Base-by-base conservation (phyloP, 768 basidiomycete genomes). In the Hypholoma sublateritium region DNA sequence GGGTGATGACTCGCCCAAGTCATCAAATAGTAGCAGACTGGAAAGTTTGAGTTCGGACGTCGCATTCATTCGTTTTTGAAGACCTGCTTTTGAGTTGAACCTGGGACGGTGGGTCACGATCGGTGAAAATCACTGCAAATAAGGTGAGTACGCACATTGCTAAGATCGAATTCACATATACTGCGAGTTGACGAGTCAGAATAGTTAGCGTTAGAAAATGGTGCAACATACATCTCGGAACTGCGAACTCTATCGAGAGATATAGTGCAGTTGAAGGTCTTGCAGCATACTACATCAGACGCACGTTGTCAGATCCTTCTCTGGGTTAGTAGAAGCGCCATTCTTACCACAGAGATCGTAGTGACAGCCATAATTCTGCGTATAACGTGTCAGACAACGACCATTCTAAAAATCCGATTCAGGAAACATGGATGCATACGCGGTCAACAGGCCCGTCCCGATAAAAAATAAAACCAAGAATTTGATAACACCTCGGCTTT, bases 161-260 rank as follows among this genome's bases (percentile, higher is more conserved):
- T 6, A 62, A 50, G 9, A 62, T 59, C 8, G 61, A 62, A 16
- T 62, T 62, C 9, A 55, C 58, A 13, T 62, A 62, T 17, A 62
- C 61, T 62, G 16, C 24, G 21, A 17, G 19, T 2, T 22, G 21
- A 17, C 8, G 13, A 9, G 21, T 19, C 11, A 25, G 22, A n/a
- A 35, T 14, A 25, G 28, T 1, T 12, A 8, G 0, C 3, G 34
- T 16, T 41, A 36, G 12, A 19, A n/a, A 54, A 19, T 7, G 5
- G 16, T 11, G 14, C 19, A 19, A 50, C 57, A 41, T 24, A 62
- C 61, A 21, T 3, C 58, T 37, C 24, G 61, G 61, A 4, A 53
- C 46, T 6, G 55, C 51, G 16, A 62, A 62, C 44, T 59, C 61
- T n/a, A 62, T 50, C 7, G 51, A 50, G 25, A 60, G 59, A 37